Percentiles rank a stretch among this genome's conserved stretches.
Conservation (phyloP, 805 yeast genomes). For the Starmerella apis region DNA sequence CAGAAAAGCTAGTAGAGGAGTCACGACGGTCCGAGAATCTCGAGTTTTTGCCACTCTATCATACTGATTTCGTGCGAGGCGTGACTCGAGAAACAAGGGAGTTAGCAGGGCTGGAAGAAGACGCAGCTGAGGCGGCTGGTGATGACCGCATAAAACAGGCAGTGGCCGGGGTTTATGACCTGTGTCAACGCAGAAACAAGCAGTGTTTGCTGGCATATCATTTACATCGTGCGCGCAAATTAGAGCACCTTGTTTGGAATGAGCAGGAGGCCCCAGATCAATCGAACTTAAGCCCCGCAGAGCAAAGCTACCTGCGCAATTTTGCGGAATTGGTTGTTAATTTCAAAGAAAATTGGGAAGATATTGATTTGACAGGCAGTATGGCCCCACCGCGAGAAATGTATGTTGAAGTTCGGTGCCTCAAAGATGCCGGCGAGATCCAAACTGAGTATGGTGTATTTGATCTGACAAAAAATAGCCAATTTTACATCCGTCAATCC, state of each 20-base stretch:
- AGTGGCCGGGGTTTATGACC: slow-evolving; percentile 49
- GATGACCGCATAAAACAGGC: slow-evolving; percentile 30
- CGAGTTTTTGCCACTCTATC: slow-evolving; percentile 57
- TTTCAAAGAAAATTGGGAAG: slow-evolving; percentile 68
- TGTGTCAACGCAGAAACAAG: slow-evolving; percentile 79
- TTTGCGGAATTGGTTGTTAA: slow-evolving; percentile 64
- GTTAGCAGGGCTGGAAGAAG: slow-evolving; percentile 35
- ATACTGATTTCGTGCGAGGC: slow-evolving; percentile 57
- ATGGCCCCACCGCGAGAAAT: slow-evolving; percentile 83
- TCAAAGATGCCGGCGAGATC: slow-evolving; percentile 91
- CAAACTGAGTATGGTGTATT: slow-evolving; percentile 93
- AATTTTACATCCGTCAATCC: slow-evolving; percentile 83
- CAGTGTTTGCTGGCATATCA: slow-evolving; percentile 82
- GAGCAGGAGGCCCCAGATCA: slow-evolving; percentile 30
- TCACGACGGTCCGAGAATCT: slow-evolving; percentile 68
- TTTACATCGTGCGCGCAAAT: slow-evolving; percentile 52
- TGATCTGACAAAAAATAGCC: slow-evolving; percentile 84
- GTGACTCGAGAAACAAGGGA: slow-evolving; percentile 58
- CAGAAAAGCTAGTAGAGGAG: slow-evolving; percentile 70
- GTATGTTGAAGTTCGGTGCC: slow-evolving; percentile 85
- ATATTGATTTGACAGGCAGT: slow-evolving; percentile 79
- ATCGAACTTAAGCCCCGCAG: slow-evolving; percentile 57
- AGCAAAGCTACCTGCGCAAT: slow-evolving; percentile 62
- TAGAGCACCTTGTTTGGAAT: slow-evolving; percentile 65
- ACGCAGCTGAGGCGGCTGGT: slow-evolving; percentile 45